A percentile compares a stretch with the other conserved stretches of the same genome.
Evolutionary conservation across 1,139 yeast species (phyloP).

Genomic region (Zhuliangozyma blackwelliae): DNA sequence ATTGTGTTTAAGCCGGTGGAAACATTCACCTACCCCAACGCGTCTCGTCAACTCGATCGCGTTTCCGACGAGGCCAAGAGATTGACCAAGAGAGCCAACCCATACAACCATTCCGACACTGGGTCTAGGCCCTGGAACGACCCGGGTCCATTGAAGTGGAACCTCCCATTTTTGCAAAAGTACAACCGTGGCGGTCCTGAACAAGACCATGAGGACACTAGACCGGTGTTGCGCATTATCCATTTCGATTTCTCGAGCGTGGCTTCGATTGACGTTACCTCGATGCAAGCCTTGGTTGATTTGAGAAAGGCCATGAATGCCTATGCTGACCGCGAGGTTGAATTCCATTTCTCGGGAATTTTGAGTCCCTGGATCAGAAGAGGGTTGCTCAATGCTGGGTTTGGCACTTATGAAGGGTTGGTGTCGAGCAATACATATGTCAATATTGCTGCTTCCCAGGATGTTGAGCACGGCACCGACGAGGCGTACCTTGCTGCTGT

Average conservation of each 20-base stretch:
- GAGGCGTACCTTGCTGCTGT: slow-evolving; percentile 50
- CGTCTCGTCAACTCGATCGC: slow-evolving; percentile 67
- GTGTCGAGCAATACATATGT: slow-evolving; percentile 39
- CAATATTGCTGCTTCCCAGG: slow-evolving; percentile 35
- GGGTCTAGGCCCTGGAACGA: slow-evolving; percentile 92
- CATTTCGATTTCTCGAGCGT: slow-evolving; percentile 82
- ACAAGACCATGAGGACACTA: slow-evolving; percentile 32
- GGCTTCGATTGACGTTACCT: slow-evolving; percentile 72
- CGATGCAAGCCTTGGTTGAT: slow-evolving; percentile 75
- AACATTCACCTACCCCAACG: slow-evolving; percentile 76
- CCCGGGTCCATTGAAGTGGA: slow-evolving; percentile 62
- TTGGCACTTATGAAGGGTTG: slow-evolving; percentile 57
- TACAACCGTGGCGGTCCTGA: slow-evolving; percentile 9
- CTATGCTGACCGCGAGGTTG: slow-evolving; percentile 81
- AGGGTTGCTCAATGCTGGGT: slow-evolving; percentile 71
- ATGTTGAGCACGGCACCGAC: slow-evolving; percentile 28
- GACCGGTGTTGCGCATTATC: slow-evolving; percentile 67
- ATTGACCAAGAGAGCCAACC: slow-evolving; percentile 58
- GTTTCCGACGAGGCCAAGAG: slow-evolving; percentile 66
- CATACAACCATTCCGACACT: slow-evolving; percentile 37
- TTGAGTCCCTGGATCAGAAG: slow-evolving; percentile 84
- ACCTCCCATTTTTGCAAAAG: slow-evolving; percentile 25
- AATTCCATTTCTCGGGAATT: slow-evolving; percentile 84
- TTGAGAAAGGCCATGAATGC: slow-evolving; percentile 65
- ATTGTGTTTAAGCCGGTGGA: slow-evolving; percentile 81